Conservation (phyloP, 202 grass and related monocot species). For the Cymbopogon flexuosus region DNA sequence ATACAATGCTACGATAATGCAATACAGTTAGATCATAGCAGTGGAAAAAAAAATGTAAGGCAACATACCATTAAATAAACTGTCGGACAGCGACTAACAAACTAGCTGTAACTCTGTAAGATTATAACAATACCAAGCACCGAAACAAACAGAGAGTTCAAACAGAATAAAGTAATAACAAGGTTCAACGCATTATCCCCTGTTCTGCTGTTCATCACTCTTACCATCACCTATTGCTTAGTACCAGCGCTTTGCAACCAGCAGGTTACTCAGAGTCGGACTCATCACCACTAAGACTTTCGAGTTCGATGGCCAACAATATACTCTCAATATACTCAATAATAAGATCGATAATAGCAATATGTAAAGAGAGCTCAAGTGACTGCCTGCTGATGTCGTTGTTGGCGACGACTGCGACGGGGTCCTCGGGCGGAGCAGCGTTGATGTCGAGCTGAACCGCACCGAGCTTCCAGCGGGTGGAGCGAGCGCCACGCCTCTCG, state of each 20-base stretch:
- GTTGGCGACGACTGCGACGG: not conserved
- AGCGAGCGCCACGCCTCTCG: slow-evolving; percentile 51
- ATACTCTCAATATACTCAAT: not conserved
- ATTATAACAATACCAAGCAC: not conserved
- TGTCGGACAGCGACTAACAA: slow-evolving; percentile 6
- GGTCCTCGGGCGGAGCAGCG: slow-evolving; percentile 61
- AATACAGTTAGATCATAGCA: slow-evolving; percentile 1
- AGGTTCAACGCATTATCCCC: not conserved
- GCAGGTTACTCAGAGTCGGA: not conserved
- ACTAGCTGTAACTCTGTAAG: not conserved
- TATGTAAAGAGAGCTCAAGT: slow-evolving; percentile 15
- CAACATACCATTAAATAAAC: not conserved
- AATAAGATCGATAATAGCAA: not conserved
- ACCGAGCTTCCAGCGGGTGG: slow-evolving; percentile 65
- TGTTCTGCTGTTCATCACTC: not conserved
- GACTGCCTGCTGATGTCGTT: slow-evolving; percentile 43
- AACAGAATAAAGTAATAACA: slow-evolving; percentile 29
- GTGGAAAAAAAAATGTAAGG: slow-evolving; percentile 4
- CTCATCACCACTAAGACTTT: not conserved
- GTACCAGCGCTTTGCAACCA: not conserved
- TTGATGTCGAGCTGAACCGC: slow-evolving; percentile 74
- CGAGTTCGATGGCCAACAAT: not conserved
- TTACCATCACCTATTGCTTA: not conserved
- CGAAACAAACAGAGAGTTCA: not conserved
- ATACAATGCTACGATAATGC: not conserved